Evolutionary conservation across 495 filamentous ascomycete genomes (phyloP).

Genomic region (Talaromyces liani): DNA sequence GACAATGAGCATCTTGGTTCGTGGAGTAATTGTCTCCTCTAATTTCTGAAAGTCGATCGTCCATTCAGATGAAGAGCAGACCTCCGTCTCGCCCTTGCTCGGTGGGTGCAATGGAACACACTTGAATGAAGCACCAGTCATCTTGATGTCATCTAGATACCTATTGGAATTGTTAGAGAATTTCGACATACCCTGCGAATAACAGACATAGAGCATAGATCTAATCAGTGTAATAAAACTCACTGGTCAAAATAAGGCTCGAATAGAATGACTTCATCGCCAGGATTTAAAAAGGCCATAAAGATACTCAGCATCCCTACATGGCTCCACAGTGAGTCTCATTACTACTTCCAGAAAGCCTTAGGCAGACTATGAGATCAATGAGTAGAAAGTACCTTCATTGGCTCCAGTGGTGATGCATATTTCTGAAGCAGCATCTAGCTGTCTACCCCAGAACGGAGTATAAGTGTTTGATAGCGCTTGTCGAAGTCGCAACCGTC

Average conservation of each 20-base stretch:
- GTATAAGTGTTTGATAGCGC: neutral
- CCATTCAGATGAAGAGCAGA: neutral
- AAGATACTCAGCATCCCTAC: neutral
- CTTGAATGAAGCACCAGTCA: too few species aligned
- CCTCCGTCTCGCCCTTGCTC: neutral
- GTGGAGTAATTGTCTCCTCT: neutral
- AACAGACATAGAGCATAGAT: neutral
- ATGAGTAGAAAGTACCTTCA: neutral
- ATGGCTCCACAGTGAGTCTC: neutral
- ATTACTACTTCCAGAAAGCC: neutral
- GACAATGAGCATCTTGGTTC: neutral
- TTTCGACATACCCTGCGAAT: neutral
- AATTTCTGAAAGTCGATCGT: neutral
- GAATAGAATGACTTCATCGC: neutral
- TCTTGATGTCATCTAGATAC: neutral
- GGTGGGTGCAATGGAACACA: neutral
- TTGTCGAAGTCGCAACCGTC: neutral
- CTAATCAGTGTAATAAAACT: neutral
- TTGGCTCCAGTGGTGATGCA: neutral
- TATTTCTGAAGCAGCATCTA: neutral
- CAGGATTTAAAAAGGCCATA: neutral
- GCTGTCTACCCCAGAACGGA: neutral
- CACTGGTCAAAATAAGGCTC: neutral
- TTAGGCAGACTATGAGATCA: neutral
- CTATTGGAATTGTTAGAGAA: neutral